Conservation (phyloP, 352 stramenopile genomes). For the Globisporangium middletonii region DNA sequence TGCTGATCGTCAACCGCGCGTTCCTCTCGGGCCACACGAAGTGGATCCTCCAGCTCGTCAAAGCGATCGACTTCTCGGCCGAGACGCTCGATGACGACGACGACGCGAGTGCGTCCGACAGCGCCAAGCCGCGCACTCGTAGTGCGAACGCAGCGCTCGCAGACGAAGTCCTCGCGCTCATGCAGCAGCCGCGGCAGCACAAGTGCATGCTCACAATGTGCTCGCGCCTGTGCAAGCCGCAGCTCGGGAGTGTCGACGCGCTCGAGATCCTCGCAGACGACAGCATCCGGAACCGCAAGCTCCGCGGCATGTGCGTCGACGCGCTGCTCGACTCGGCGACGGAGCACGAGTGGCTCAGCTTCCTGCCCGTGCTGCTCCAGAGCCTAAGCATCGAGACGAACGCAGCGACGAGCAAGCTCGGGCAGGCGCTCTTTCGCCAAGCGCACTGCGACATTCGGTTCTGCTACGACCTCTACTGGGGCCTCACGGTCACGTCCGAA, state of each 20-base stretch:
- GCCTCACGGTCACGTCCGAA: slow-evolving; percentile 75
- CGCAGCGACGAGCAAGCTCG: slow-evolving; percentile 52
- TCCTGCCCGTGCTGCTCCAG: slow-evolving; percentile 65
- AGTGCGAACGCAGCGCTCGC: slow-evolving; percentile 19
- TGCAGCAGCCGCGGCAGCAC: slow-evolving; percentile 58
- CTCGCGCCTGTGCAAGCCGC: slow-evolving; percentile 66
- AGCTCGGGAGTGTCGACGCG: slow-evolving; percentile 72
- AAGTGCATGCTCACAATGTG: slow-evolving; percentile 89
- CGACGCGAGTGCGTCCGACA: background rate
- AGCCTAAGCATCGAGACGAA: slow-evolving; percentile 69
- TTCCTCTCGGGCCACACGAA: slow-evolving; percentile 77
- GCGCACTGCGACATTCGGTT: slow-evolving; percentile 75
- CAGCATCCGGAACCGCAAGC: slow-evolving; percentile 45
- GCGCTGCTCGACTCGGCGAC: slow-evolving; percentile 58
- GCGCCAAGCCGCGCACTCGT: no score
- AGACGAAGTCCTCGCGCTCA: slow-evolving; percentile 54
- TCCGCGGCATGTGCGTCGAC: slow-evolving; percentile 61
- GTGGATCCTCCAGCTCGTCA: slow-evolving; percentile 82
- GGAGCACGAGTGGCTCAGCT: slow-evolving; percentile 78
- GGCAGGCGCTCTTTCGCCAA: slow-evolving; percentile 62
- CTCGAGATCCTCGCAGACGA: slow-evolving; percentile 72
- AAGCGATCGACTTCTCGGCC: slow-evolving; percentile 68
- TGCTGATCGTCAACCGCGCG: slow-evolving; percentile 74
- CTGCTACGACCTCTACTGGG: slow-evolving; percentile 85
- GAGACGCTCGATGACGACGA: slow-evolving; percentile 29